Conservation (phyloP, 2,329 filamentous ascomycete species). For the Didymella glomerata region DNA sequence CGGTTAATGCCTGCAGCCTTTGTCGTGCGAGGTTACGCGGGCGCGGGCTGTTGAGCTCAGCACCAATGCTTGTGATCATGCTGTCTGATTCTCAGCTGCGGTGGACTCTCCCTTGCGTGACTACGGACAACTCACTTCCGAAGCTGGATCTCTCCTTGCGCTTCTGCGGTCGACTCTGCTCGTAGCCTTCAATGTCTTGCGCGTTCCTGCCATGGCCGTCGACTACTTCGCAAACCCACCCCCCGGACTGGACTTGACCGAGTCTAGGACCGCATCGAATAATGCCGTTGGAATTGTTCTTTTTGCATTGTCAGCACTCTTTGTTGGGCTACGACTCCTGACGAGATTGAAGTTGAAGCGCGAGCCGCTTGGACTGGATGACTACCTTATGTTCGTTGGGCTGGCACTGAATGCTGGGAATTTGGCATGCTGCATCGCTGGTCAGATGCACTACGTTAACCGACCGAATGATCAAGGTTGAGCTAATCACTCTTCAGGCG, state of each 20-base stretch:
- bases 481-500: slow-evolving; percentile 20
- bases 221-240: slow-evolving; percentile 30
- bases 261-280: slow-evolving; percentile 33
- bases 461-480: no score
- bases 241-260: slow-evolving; percentile 28
- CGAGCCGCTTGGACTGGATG: slow-evolving; percentile 30
- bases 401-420: slow-evolving; percentile 34
- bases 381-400: slow-evolving; percentile 37
- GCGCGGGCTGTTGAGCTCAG: slow-evolving; percentile 3
- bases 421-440: slow-evolving; percentile 37
- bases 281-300: slow-evolving; percentile 35
- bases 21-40: slow-evolving; percentile 3
- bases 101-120: slow-evolving; percentile 9
- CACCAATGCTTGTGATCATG: slow-evolving; percentile 5
- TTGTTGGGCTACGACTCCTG: slow-evolving; percentile 30
- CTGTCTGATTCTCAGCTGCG: neutral
- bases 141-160: neutral
- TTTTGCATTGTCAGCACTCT: slow-evolving; percentile 31
- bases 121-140: neutral
- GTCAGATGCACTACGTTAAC: slow-evolving; percentile 6
- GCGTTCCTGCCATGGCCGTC: slow-evolving; percentile 11
- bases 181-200: slow-evolving; percentile 3
- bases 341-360: slow-evolving; percentile 32
- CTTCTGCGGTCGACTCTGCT: neutral
- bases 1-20: neutral